Percentiles rank a stretch among this genome's conserved stretches.
These are phyloP conservation scores for Naganishia cerealis DNA, from an alignment of 1,284 basidiomycete genomes.

Conservation along the genomic window DNA sequence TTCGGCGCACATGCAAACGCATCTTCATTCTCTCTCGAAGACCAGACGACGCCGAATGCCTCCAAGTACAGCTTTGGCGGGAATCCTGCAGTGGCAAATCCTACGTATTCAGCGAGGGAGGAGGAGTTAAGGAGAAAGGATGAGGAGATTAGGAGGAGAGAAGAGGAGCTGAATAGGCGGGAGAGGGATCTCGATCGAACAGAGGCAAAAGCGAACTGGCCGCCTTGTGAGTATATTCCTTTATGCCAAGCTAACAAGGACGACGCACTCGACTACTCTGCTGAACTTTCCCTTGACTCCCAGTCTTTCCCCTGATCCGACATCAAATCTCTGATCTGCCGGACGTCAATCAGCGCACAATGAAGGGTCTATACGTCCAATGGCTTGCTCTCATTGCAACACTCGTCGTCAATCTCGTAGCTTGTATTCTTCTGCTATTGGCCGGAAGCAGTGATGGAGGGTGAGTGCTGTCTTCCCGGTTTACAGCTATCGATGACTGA, in stretches of 20 bases:
- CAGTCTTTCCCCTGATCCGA: constrained; percentile 86
- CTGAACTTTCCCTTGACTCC: not conserved
- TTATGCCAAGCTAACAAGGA: not conserved
- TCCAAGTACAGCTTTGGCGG: constrained; percentile 35
- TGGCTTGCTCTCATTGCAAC: constrained; percentile 80
- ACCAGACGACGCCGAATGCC: constrained; percentile 32
- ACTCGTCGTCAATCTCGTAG: constrained; percentile 83
- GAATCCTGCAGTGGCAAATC: constrained; percentile 33
- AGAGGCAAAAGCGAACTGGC: constrained; percentile 52
- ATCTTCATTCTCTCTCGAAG: constrained; percentile 47
- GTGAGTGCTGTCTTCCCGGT: constrained; percentile 36
- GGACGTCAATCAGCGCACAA: constrained; percentile 71
- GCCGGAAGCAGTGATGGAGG: constrained; percentile 74
- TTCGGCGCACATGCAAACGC: constrained; percentile 44
- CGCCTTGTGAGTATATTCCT: constrained; percentile 45
- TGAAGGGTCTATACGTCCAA: constrained; percentile 79
- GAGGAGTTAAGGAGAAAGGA: constrained; percentile 45
- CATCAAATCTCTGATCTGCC: constrained; percentile 90
- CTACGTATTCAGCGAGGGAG: constrained; percentile 32
- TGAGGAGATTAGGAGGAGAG: constrained; percentile 44
- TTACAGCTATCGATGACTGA: constrained; percentile 36
- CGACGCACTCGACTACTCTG: not conserved
- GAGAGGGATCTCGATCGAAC: constrained; percentile 40
- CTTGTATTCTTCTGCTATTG: constrained; percentile 81
- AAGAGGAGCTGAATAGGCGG: constrained; percentile 40